Evolutionary conservation across 345 rosid genomes (phyloP).

Genomic region (Viola odorata): DNA sequence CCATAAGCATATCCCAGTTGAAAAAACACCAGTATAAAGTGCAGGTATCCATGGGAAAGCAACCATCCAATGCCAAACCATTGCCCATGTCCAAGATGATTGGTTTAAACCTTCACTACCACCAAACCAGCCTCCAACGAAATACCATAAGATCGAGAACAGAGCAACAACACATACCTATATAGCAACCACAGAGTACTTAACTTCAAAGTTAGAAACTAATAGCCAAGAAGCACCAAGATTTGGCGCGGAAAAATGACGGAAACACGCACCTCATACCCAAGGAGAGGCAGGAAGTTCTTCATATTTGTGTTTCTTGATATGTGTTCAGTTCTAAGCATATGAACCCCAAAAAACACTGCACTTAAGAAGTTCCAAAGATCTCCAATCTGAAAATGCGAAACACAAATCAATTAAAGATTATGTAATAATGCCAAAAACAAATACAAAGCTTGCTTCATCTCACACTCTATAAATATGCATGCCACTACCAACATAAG

Average conservation of each 20-base stretch:
- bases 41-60: conserved; percentile 65
- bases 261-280: conserved; percentile 45
- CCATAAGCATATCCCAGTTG: conserved; percentile 56
- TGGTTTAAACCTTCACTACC: conserved; percentile 23
- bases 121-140: conserved; percentile 33
- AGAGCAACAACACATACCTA: conserved; percentile 47
- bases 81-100: conserved; percentile 45
- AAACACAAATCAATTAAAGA: neutral
- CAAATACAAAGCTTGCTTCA: too few species aligned
- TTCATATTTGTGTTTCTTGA: conserved; percentile 43
- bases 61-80: conserved; percentile 40
- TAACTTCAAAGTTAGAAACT: conserved; percentile 11
- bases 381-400: conserved; percentile 52
- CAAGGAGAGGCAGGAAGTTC: conserved; percentile 46
- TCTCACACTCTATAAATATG: too few species aligned
- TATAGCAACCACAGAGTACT: conserved; percentile 8
- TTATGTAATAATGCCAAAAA: neutral
- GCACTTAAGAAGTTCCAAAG: conserved; percentile 58
- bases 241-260: neutral
- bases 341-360: conserved; percentile 58
- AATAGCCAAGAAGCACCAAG: neutral
- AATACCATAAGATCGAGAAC: conserved; percentile 43
- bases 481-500: too few species aligned
- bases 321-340: conserved; percentile 55
- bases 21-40: conserved; percentile 51